Percentiles rank a stretch among this genome's conserved stretches.
Conservation (phyloP, 305 asterid species). For the Euphrasia arctica region DNA sequence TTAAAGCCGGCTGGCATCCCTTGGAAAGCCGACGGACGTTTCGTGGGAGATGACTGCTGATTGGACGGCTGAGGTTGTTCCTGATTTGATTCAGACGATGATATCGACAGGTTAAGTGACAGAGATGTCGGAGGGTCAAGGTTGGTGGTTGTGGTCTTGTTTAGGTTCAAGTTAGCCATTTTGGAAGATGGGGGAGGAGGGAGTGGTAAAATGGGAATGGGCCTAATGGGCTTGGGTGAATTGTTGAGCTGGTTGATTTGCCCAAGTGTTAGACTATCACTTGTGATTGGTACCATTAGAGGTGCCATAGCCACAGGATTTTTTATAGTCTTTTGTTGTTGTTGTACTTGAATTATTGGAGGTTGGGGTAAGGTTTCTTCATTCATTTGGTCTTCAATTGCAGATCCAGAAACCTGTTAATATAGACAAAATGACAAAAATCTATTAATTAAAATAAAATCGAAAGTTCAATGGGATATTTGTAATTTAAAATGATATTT, state of each 20-base stretch:
- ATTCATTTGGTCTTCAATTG: constrained; percentile 44
- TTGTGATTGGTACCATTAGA: constrained; percentile 1
- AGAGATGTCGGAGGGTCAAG: constrained; percentile 36
- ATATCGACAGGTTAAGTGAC: constrained; percentile 56
- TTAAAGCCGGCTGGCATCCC: constrained; percentile 59
- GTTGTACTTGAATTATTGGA: constrained; percentile 25
- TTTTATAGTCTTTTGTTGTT: constrained; percentile 35
- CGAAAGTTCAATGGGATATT: no score
- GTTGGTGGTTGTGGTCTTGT: constrained; percentile 31
- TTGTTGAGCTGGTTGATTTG: constrained; percentile 45
- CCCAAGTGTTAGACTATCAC: constrained; percentile 34
- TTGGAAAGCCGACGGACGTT: constrained; percentile 54
- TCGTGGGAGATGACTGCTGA: constrained; percentile 38
- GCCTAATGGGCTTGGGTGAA: constrained; percentile 51
- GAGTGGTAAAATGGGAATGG: constrained; percentile 59
- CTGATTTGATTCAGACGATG: constrained; percentile 35
- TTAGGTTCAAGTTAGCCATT: constrained; percentile 64
- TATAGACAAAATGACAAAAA: constrained; percentile 7
- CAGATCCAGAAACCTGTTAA: constrained; percentile 45
- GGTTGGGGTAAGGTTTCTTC: constrained; percentile 38
- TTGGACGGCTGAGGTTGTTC: constrained; percentile 26
- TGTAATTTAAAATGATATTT: not conserved
- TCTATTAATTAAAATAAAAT: not conserved
- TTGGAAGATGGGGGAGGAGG: constrained; percentile 87
- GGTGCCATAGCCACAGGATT: constrained; percentile 39